These are phyloP conservation scores for Kwoniella newhampshirensis DNA, from an alignment of 768 basidiomycete species.

Conservation along the genomic window DNA sequence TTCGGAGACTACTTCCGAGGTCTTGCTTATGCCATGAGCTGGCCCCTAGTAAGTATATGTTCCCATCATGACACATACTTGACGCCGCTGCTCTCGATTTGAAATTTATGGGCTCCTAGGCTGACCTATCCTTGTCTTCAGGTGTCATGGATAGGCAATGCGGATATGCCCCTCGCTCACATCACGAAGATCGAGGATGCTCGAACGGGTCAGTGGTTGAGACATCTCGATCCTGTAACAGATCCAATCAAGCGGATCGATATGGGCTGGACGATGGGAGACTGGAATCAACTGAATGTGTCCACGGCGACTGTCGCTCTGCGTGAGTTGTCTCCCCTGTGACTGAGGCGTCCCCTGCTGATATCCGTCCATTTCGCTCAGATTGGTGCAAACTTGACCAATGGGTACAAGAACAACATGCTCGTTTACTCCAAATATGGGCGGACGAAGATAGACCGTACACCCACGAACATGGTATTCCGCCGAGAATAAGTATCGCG, in stretches of 20 bases:
- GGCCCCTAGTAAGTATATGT: constrained; percentile 50
- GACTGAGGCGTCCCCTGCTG: no score
- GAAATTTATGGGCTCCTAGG: not conserved
- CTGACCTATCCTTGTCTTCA: constrained; percentile 5
- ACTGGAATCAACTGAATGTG: constrained; percentile 54
- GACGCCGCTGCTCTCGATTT: no score
- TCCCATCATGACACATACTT: not conserved
- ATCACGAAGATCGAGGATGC: constrained; percentile 54
- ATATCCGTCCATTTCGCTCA: constrained; percentile 14
- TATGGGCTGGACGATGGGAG: constrained; percentile 55
- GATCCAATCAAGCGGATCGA: constrained; percentile 52
- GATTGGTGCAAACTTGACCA: constrained; percentile 53
- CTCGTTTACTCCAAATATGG: constrained; percentile 46
- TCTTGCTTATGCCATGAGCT: constrained; percentile 53
- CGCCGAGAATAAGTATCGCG: constrained; percentile 35
- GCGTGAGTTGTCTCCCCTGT: constrained; percentile 48
- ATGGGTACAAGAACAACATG: constrained; percentile 50
- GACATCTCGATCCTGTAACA: constrained; percentile 50
- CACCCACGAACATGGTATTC: constrained; percentile 45
- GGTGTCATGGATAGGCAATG: constrained; percentile 54
- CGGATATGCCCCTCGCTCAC: constrained; percentile 52
- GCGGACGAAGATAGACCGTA: constrained; percentile 42
- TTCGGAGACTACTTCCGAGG: constrained; percentile 54
- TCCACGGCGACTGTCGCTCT: constrained; percentile 49
- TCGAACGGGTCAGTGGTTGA: constrained; percentile 53